Conservation (phyloP, 768 basidiomycete genomes). For the Xerocomellus chrysenteron region DNA sequence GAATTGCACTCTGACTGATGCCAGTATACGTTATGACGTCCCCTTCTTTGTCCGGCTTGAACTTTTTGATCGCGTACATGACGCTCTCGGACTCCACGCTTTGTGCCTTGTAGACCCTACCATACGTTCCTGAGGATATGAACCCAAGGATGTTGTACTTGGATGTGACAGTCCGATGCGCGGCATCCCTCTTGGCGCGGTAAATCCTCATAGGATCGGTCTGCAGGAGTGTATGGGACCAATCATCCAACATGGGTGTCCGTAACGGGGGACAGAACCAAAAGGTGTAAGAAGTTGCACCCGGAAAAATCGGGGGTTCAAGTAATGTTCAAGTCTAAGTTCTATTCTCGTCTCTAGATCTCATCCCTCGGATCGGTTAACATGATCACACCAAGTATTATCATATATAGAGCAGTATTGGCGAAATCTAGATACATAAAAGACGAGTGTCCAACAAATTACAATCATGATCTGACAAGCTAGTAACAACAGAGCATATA, state of each 20-base stretch:
- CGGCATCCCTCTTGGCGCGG: slow-evolving; percentile 71
- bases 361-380: too few relatives aligned
- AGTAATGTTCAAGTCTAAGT: neutral
- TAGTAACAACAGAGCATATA: neutral
- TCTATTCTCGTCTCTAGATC: neutral
- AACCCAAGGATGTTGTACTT: slow-evolving; percentile 95
- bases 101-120: slow-evolving; percentile 96
- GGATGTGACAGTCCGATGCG: slow-evolving; percentile 64
- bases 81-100: slow-evolving; percentile 65
- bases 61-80: slow-evolving; percentile 97
- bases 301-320: neutral
- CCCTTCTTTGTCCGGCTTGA: slow-evolving; percentile 99
- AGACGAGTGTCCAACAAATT: neutral
- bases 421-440: neutral
- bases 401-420: neutral
- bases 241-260: slow-evolving; percentile 32
- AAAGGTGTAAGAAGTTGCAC: neutral
- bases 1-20: slow-evolving; percentile 94
- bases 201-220: slow-evolving; percentile 85
- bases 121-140: slow-evolving; percentile 98
- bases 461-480: neutral
- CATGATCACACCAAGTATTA: too few relatives aligned
- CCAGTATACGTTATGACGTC: slow-evolving; percentile 95
- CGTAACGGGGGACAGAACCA: neutral
- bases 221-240: slow-evolving; percentile 36